phyloP scores from a whole-genome alignment of 2,329 filamentous ascomycete species.

The Simplicillium sp. region DNA sequence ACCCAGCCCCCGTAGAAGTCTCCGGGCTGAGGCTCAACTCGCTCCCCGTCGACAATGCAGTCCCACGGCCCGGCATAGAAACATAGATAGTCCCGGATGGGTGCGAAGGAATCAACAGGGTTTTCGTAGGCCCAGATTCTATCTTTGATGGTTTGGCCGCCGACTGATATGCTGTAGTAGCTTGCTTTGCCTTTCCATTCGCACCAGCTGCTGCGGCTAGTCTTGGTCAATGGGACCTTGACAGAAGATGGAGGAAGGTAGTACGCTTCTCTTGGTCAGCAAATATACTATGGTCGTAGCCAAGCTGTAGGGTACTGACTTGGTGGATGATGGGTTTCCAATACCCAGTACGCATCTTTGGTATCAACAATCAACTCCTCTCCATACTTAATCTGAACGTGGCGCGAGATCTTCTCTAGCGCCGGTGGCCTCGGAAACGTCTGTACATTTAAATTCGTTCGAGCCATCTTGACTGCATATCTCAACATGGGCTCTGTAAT shows the following conservation, averaged over 20 bases:
- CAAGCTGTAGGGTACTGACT: conserved; percentile 26
- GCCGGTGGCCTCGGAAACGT: conserved; percentile 49
- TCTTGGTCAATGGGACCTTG: conserved; percentile 34
- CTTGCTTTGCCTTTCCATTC: conserved; percentile 54
- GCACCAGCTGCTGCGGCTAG: conserved; percentile 37
- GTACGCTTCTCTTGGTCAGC: conserved; percentile 32
- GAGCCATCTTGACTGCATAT: too few species aligned
- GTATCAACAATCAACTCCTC: conserved; percentile 48
- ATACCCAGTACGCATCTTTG: conserved; percentile 48
- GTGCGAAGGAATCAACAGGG: conserved; percentile 40
- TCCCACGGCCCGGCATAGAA: conserved; percentile 55
- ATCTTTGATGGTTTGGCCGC: conserved; percentile 31
- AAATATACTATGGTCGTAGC: neutral
- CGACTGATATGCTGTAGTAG: conserved; percentile 42
- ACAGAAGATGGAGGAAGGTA: conserved; percentile 46
- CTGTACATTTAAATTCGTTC: conserved; percentile 36
- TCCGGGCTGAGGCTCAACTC: conserved; percentile 47
- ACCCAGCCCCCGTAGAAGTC: conserved; percentile 59
- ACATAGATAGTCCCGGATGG: conserved; percentile 45
- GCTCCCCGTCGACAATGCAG: conserved; percentile 52
- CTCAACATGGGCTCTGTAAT: too few species aligned
- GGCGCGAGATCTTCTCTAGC: conserved; percentile 41
- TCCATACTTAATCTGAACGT: conserved; percentile 47
- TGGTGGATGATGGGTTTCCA: conserved; percentile 54
- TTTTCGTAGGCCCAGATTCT: conserved; percentile 50